These are phyloP conservation scores for Hylodesmum podocarpum DNA, from an alignment of 306 rosid species.

Conservation along the genomic window DNA sequence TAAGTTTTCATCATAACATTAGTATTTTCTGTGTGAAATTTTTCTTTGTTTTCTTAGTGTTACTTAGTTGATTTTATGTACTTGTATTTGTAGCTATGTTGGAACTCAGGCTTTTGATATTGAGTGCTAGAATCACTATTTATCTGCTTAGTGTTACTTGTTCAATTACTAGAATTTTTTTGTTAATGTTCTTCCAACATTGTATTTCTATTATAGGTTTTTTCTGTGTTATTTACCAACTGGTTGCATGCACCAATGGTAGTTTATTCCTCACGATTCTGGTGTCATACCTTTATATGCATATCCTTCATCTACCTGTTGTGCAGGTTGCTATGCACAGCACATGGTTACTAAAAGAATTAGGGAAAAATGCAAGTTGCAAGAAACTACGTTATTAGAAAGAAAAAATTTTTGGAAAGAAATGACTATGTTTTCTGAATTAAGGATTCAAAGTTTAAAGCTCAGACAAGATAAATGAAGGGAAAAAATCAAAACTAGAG, in stretches of 20 bases:
- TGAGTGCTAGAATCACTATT: not conserved
- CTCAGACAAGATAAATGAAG: not conserved
- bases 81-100: not conserved
- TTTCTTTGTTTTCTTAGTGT: not conserved
- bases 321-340: not conserved
- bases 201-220: not conserved
- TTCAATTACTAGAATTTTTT: not conserved
- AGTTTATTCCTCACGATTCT: not conserved
- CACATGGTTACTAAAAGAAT: not conserved
- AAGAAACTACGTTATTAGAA: not conserved
- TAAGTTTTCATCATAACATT: conserved; percentile 40
- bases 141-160: not conserved
- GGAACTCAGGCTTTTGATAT: not conserved
- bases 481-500: not conserved
- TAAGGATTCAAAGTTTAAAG: not conserved
- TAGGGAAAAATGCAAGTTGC: not conserved
- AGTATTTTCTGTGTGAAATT: conserved; percentile 2
- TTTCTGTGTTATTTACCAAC: not conserved
- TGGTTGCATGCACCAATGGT: not conserved
- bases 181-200: not conserved
- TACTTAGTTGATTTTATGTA: not conserved
- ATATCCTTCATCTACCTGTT: not conserved
- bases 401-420: not conserved
- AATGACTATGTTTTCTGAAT: conserved; percentile 16
- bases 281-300: not conserved